These are phyloP conservation scores for Vaccinium myrtillus DNA, from an alignment of 148 eudicot species.

Conservation along the genomic window DNA sequence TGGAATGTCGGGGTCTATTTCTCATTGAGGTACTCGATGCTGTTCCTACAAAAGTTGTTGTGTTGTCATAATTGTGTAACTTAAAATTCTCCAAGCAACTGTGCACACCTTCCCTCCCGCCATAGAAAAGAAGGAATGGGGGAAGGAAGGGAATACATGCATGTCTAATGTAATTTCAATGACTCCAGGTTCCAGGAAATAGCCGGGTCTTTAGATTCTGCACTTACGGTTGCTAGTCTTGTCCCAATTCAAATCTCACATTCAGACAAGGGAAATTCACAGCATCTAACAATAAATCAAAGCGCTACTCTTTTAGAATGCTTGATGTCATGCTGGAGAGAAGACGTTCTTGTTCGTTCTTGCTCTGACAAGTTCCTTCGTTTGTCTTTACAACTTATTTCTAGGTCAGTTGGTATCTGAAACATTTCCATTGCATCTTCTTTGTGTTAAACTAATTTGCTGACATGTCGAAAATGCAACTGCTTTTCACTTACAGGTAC, in stretches of 20 bases:
- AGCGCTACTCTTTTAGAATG: conserved; percentile 76
- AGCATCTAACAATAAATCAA: conserved; percentile 61
- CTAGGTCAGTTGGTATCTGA: conserved; percentile 50
- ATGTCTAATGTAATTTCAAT: conserved; percentile 2
- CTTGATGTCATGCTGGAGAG: conserved; percentile 89
- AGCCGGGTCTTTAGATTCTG: conserved; percentile 92
- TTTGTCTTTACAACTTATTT: conserved; percentile 83
- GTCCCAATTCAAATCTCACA: conserved; percentile 38
- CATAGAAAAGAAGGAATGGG: neutral
- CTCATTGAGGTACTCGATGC: conserved; percentile 69
- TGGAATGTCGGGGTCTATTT: conserved; percentile 98
- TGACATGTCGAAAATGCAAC: neutral
- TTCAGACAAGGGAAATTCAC: conserved; percentile 35
- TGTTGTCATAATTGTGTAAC: neutral
- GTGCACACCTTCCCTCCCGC: neutral
- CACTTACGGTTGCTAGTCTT: conserved; percentile 52
- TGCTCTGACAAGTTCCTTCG: conserved; percentile 91
- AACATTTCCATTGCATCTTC: neutral
- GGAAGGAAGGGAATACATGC: neutral
- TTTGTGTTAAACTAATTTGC: neutral
- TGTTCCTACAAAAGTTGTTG: neutral
- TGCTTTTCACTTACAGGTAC: conserved; percentile 46
- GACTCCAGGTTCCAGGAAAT: conserved; percentile 91
- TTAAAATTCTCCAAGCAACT: conserved; percentile 2
- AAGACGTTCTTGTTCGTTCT: conserved; percentile 78